Conservation (phyloP, 495 filamentous ascomycete genomes). For the Podospora fimiseda region DNA sequence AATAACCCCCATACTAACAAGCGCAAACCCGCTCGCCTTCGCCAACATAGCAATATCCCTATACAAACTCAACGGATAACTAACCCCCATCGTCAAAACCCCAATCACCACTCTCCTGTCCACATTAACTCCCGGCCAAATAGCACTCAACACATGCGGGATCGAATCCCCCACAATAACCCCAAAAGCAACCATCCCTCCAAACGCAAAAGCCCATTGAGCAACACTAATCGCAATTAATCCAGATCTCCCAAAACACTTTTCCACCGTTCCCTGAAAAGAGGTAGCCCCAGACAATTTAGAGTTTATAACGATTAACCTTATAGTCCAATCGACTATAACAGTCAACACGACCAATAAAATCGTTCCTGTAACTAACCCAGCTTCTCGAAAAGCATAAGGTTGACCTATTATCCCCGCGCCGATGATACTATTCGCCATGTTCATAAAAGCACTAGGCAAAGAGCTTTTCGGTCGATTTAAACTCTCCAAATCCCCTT, state of each 20-base stretch:
- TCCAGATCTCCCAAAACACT: conserved; percentile 83
- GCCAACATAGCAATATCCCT: conserved; percentile 97
- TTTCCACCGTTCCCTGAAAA: conserved; percentile 90
- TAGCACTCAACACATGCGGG: conserved; percentile 74
- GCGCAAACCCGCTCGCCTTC: conserved; percentile 85
- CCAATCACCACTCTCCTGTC: conserved; percentile 79
- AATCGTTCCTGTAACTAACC: conserved; percentile 69
- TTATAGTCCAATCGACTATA: conserved; percentile 92
- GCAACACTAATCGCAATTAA: conserved; percentile 85
- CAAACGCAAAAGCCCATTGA: conserved; percentile 97
- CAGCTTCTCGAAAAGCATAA: conserved; percentile 88
- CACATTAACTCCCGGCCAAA: conserved; percentile 80
- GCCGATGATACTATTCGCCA: conserved; percentile 98
- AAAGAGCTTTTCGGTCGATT: conserved; percentile 44
- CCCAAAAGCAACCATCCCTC: conserved; percentile 96
- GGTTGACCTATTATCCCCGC: conserved; percentile 97
- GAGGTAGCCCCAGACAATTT: conserved; percentile 87
- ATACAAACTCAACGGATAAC: conserved; percentile 90
- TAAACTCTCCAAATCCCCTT: conserved; percentile 41
- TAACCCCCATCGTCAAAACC: conserved; percentile 73
- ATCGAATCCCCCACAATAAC: conserved; percentile 96
- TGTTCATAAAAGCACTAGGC: conserved; percentile 79
- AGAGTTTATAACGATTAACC: conserved; percentile 90
- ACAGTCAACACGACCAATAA: conserved; percentile 74
- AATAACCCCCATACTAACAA: conserved; percentile 88